These are phyloP conservation scores for Oryza longistaminata DNA, from an alignment of 176 grass and related monocot species.

Conservation along the genomic window DNA sequence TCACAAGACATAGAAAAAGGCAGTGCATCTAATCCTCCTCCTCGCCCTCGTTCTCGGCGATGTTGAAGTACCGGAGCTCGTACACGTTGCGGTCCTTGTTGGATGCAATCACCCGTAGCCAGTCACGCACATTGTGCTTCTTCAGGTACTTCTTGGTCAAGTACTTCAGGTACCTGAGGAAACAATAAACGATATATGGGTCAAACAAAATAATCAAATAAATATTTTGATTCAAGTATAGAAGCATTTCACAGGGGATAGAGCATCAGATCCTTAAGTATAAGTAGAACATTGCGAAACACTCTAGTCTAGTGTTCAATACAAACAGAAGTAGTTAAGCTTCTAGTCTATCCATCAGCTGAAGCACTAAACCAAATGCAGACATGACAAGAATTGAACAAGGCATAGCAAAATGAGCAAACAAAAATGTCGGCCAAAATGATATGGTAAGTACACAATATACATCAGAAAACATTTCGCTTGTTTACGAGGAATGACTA, in stretches of 20 bases:
- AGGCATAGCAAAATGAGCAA: not conserved
- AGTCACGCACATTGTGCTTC: constrained; percentile 90
- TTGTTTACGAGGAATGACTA: too few relatives aligned
- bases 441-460: not conserved
- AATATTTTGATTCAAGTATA: not conserved
- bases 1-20: constrained; percentile 25
- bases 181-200: not conserved
- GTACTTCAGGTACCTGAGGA: constrained; percentile 79
- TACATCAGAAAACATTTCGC: not conserved
- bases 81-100: constrained; percentile 78
- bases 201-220: not conserved
- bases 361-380: not conserved
- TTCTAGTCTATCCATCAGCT: not conserved
- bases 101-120: constrained; percentile 70
- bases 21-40: constrained; percentile 64
- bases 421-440: not conserved
- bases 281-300: too few relatives aligned
- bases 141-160: constrained; percentile 92
- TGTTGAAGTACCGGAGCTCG: constrained; percentile 89
- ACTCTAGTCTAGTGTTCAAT: too few relatives aligned
- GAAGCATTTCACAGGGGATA: not conserved
- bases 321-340: too few relatives aligned
- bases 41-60: constrained; percentile 81
- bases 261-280: not conserved
- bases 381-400: not conserved